Evolutionary conservation across 306 rosid species (phyloP), one percentile per base, ranked within the genome.

Genomic region (Lupinus albus): DNA sequence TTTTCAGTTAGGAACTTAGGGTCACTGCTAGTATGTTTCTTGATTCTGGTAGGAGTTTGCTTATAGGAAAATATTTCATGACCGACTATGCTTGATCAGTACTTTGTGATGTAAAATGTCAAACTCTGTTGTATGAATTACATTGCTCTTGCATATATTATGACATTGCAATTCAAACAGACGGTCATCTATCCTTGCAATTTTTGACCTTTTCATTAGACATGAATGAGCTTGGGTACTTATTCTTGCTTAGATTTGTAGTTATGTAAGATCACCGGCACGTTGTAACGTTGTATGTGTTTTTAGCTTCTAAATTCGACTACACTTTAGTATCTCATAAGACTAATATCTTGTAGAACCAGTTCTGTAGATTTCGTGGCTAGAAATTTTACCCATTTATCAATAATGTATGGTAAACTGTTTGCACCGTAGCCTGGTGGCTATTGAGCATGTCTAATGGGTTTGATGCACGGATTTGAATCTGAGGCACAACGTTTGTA

Each of bases 291-390:
- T n/a, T n/a, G 12, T 50, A 4, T 39, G 53, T 8, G 41, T 53
- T 44, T 44, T 21, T 38, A 17, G 61, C 51, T 51, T 18, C 61
- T 51, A 13, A 28, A 4, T 13, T 17, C 11, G 1, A 10, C n/a
- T 3, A 25, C 4, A 36, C 52, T 16, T 38, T 67, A 11, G 39
- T 25, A 25, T 25, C 36, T 15, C 11, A 39, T 39, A 3, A 49
- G 50, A 59, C 35, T 49, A 49, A 50, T 48, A 16, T 60, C 5
- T n/a, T 9, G 7, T 56, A 63, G 73, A 17, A 20, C n/a, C 38
- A 17, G 49, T 56, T 38, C 20, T 42, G 6, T 56, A 13, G 65
- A 9, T 60, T 41, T 16, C 30, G 11, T 9, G 33, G 20, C 44
- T 6, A 0, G 13, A 57, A 14, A 33, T 42, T 48, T 39, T 14